Evolutionary conservation across 345 rosid genomes (phyloP).

Genomic region (Ailanthus altissimus): DNA sequence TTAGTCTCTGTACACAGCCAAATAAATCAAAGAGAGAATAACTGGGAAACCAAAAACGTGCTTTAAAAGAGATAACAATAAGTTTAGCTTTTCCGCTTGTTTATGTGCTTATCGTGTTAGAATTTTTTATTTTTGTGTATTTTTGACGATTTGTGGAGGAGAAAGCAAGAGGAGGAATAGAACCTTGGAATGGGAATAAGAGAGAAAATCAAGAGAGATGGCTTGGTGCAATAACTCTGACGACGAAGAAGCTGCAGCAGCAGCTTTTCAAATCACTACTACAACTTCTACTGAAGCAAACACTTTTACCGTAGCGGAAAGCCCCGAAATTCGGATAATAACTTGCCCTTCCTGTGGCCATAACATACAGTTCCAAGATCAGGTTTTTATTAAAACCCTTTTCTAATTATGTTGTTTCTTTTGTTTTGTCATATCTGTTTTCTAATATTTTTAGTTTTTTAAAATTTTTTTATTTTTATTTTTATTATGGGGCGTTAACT

Average conservation of each 20-base stretch:
- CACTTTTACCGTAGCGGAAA: conserved; percentile 21
- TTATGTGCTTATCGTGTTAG: not conserved
- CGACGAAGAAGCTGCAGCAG: conserved; percentile 28
- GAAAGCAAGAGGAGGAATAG: not conserved
- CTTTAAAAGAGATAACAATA: conserved; percentile 4
- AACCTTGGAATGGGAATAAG: conserved; percentile 27
- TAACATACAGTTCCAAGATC: conserved; percentile 49
- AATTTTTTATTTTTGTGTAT: conserved; percentile 1
- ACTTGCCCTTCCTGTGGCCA: conserved; percentile 87
- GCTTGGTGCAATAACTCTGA: conserved; percentile 62
- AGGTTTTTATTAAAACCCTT: conserved; percentile 39
- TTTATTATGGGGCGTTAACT: not conserved
- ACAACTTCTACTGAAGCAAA: not conserved
- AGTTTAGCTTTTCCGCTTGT: not conserved
- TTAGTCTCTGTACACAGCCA: conserved; percentile 2
- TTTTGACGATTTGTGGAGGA: conserved; percentile 22
- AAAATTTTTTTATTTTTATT: too few species aligned
- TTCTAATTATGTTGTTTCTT: not conserved
- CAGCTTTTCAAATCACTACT: conserved; percentile 26
- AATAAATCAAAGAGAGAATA: conserved; percentile 9
- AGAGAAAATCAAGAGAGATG: conserved; percentile 45
- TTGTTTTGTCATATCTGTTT: not conserved
- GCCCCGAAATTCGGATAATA: conserved; percentile 24
- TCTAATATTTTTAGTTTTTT: not conserved
- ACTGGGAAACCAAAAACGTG: conserved; percentile 36